These are phyloP conservation scores for Sutorius australiensis DNA, from an alignment of 768 basidiomycete genomes.

Conservation along the genomic window DNA sequence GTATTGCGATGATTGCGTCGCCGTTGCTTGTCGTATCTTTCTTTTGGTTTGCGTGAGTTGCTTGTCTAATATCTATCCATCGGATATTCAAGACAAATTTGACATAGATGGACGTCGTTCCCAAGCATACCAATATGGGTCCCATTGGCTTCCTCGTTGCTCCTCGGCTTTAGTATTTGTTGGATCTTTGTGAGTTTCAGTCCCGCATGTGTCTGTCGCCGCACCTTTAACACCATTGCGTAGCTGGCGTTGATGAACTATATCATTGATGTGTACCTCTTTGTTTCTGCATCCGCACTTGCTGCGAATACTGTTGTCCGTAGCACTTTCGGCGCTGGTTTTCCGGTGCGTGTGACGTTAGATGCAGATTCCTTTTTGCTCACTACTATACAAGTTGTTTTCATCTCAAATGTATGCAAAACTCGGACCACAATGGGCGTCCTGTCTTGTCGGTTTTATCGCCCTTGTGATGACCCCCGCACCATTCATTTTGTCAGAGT, in stretches of 20 bases:
- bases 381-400: conserved; percentile 36
- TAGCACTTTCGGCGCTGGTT: conserved; percentile 50
- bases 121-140: conserved; percentile 50
- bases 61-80: not conserved
- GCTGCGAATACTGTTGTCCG: conserved; percentile 51
- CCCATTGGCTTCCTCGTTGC: conserved; percentile 47
- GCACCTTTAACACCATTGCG: not conserved
- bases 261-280: conserved; percentile 56
- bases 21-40: conserved; percentile 52
- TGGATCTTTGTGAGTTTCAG: conserved; percentile 48
- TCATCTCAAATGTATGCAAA: conserved; percentile 50
- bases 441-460: conserved; percentile 51
- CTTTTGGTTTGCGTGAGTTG: conserved; percentile 60
- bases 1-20: conserved; percentile 45
- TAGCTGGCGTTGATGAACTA: conserved; percentile 57
- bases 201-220: not conserved
- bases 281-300: conserved; percentile 54
- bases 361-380: not conserved
- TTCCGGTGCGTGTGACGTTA: conserved; percentile 30
- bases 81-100: not conserved
- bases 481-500: conserved; percentile 45
- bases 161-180: conserved; percentile 51
- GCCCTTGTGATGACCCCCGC: conserved; percentile 51
- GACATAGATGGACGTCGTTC: conserved; percentile 53
- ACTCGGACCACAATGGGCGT: conserved; percentile 55